A percentile compares a stretch with the other conserved stretches of the same genome.
Conservation (phyloP, 2,329 filamentous ascomycete genomes). For the Escovopsis sp. region DNA sequence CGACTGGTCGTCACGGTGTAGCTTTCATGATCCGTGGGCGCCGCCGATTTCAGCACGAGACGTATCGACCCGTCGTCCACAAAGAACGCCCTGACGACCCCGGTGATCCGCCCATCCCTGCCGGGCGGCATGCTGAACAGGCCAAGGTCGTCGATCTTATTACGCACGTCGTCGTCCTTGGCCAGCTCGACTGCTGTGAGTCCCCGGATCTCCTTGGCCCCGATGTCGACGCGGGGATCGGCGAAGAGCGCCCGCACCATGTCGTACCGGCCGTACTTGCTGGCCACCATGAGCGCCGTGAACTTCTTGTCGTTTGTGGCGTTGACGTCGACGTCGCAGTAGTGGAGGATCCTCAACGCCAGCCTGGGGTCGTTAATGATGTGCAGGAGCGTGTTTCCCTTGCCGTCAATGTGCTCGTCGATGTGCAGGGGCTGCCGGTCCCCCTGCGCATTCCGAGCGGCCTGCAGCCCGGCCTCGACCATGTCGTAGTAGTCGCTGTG, state of each 20-base stretch:
- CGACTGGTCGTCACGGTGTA: constrained; percentile 93
- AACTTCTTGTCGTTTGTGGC: constrained; percentile 90
- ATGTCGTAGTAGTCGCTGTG: constrained; percentile 75
- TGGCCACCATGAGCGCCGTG: constrained; percentile 92
- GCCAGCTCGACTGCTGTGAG: constrained; percentile 91
- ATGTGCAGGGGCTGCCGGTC: constrained; percentile 73
- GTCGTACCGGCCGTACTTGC: constrained; percentile 92
- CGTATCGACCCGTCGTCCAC: constrained; percentile 92
- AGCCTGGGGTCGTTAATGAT: constrained; percentile 79
- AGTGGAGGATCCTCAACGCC: constrained; percentile 58
- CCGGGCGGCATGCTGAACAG: constrained; percentile 62
- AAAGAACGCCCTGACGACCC: constrained; percentile 89
- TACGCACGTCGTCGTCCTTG: constrained; percentile 94
- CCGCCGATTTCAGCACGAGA: constrained; percentile 86
- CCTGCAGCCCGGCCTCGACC: constrained; percentile 67
- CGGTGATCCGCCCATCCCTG: constrained; percentile 69
- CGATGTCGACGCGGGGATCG: constrained; percentile 74
- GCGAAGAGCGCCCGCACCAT: constrained; percentile 80
- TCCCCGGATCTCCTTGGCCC: constrained; percentile 70
- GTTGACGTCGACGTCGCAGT: constrained; percentile 91
- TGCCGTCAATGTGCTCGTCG: constrained; percentile 82
- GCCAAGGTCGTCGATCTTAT: constrained; percentile 87
- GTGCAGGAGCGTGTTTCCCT: constrained; percentile 91
- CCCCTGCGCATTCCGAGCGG: constrained; percentile 58
- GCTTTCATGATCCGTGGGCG: constrained; percentile 63